These are phyloP conservation scores for Apiotrichum siamense DNA, from an alignment of 1,284 basidiomycete species.

Conservation along the genomic window DNA sequence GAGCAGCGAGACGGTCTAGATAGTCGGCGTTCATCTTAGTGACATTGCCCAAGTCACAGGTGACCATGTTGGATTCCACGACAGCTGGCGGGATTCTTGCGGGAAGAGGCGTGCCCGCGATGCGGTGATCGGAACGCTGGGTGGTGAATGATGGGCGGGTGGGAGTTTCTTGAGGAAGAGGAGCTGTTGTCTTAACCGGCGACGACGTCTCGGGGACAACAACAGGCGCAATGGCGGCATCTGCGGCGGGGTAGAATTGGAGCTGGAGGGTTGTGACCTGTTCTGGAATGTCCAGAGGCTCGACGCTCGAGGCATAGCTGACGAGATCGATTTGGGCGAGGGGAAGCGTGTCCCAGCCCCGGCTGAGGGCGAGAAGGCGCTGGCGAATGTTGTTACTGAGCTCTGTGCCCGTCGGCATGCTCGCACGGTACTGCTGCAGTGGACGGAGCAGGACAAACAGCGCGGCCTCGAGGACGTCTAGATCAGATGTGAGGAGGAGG, in stretches of 20 bases:
- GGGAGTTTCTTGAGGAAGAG: constrained; percentile 20
- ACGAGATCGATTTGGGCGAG: constrained; percentile 47
- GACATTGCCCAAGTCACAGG: constrained; percentile 36
- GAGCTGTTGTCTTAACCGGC: constrained; percentile 3
- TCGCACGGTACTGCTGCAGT: constrained; percentile 86
- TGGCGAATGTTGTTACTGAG: constrained; percentile 40
- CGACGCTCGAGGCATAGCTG: constrained; percentile 35
- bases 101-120: constrained; percentile 4
- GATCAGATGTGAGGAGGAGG: constrained; percentile 78
- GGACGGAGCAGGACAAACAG: constrained; percentile 84
- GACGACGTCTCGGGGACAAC: too few relatives aligned
- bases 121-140: constrained; percentile 3
- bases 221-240: too few relatives aligned
- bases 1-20: constrained; percentile 62
- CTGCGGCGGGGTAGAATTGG: constrained; percentile 45
- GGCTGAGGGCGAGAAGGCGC: constrained; percentile 42
- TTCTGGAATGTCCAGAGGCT: constrained; percentile 7
- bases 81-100: constrained; percentile 1
- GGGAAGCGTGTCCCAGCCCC: constrained; percentile 27
- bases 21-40: constrained; percentile 15
- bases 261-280: constrained; percentile 39
- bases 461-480: constrained; percentile 78
- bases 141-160: constrained; percentile 11
- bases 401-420: constrained; percentile 62
- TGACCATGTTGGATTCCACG: constrained; percentile 18